phyloP scores from a whole-genome alignment of 2,329 filamentous ascomycete genomes.

The Claviceps purpurea region DNA sequence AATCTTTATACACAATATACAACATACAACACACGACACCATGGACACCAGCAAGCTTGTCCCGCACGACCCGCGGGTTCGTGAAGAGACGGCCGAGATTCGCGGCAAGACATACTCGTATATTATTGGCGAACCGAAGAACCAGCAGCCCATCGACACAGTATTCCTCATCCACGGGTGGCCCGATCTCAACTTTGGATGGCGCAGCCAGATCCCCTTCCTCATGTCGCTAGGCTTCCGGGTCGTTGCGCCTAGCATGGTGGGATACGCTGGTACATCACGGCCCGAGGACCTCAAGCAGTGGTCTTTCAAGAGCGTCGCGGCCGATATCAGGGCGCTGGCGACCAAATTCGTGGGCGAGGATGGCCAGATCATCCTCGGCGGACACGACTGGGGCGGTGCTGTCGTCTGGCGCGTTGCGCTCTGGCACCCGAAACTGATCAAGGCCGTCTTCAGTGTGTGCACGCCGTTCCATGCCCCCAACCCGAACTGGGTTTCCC shows the following conservation, averaged over 20 bases:
- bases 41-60: slow-evolving; percentile 51
- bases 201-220: slow-evolving; percentile 78
- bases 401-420: slow-evolving; percentile 61
- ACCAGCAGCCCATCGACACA: slow-evolving; percentile 29
- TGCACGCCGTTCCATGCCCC: slow-evolving; percentile 64
- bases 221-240: slow-evolving; percentile 59
- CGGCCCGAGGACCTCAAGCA: slow-evolving; percentile 46
- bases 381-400: slow-evolving; percentile 91
- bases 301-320: slow-evolving; percentile 60
- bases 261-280: slow-evolving; percentile 71
- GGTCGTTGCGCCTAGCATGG: slow-evolving; percentile 73
- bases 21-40: background rate
- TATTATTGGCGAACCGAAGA: slow-evolving; percentile 38
- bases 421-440: slow-evolving; percentile 57
- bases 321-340: slow-evolving; percentile 63
- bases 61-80: slow-evolving; percentile 51
- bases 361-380: slow-evolving; percentile 54
- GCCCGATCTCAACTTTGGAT: slow-evolving; percentile 72
- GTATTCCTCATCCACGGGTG: slow-evolving; percentile 58
- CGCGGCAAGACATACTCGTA: slow-evolving; percentile 61
- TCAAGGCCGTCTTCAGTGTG: slow-evolving; percentile 64
- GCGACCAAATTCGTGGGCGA: slow-evolving; percentile 39
- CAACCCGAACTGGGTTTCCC: slow-evolving; percentile 33
- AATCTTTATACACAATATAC: too few species aligned
- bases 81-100: slow-evolving; percentile 47